Base-by-base conservation (phyloP, 805 yeast genomes). In the Zygosaccharomyces bailii region DNA sequence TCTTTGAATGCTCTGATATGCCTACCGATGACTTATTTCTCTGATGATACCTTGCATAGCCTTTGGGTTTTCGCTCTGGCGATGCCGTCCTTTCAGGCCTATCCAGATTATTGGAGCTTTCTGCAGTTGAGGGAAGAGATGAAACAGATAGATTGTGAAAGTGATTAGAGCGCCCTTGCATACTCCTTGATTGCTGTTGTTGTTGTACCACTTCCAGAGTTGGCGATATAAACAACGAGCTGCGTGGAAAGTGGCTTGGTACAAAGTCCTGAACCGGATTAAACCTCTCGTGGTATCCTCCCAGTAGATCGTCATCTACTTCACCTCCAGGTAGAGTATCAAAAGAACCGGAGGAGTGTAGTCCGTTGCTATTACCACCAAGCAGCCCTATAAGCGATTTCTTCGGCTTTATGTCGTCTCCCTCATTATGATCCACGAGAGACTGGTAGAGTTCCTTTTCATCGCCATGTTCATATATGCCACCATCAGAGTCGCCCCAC, bases 141-240 rank as follows among this genome's bases (percentile, higher is more conserved):
- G 49, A 36, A 11, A 46, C 44, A 9, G 57, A 53, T 6, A 44
- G 34, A 29, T 46, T 48, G 34, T 44, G 18, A 30, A 45, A 43
- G n/a, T 43, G 48, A 17, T 57, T 46, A 4, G 70, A 59, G 18
- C 34, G 42, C 9, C 42, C 46, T 29, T 27, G 31, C 13, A 21
- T 7, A 20, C 13, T 42, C 32, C 36, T 33, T 7, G 39, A 39
- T 27, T 46, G 61, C 34, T 70, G 63, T 53, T 66, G 70, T 53
- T 73, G 75, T 44, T 70, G 70, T 76, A 81, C 75, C 13, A 82
- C 83, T 55, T 84, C 88, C 13, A 81, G 82, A 1, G 95, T 86
- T 25, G 95, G 95, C 2, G 93, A 85, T 42, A 85, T 77, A 63
- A 83, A 86, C 75, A 82, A 72, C 2, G 69, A 66, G 44, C 59